Conservation (phyloP, 129 eudicot genomes). For the Ambrosia artemisiifolia region DNA sequence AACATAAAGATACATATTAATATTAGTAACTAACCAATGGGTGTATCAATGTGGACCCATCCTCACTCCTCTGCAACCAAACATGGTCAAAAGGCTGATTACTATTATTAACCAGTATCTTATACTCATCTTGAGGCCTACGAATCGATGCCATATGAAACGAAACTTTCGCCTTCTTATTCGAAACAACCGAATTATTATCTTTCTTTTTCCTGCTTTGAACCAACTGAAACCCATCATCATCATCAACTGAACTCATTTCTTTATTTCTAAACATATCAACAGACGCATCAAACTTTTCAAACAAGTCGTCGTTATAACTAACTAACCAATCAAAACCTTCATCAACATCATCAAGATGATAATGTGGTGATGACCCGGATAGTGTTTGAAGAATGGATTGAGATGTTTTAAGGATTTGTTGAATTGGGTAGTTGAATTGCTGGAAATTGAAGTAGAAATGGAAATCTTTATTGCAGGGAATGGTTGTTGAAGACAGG, state of each 20-base stretch:
- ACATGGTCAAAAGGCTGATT: slow-evolving; percentile 86
- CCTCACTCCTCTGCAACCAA: slow-evolving; percentile 71
- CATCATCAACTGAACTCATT: slow-evolving; percentile 28
- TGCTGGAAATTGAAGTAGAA: slow-evolving; percentile 61
- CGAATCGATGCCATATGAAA: slow-evolving; percentile 66
- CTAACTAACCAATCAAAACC: slow-evolving; percentile 59
- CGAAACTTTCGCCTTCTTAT: slow-evolving; percentile 54
- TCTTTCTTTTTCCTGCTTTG: slow-evolving; percentile 54
- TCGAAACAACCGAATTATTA: slow-evolving; percentile 23
- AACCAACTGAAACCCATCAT: slow-evolving; percentile 76
- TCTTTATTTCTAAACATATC: slow-evolving; percentile 43
- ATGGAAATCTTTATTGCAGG: slow-evolving; percentile 58
- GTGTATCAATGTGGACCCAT: slow-evolving; percentile 69
- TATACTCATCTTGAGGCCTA: slow-evolving; percentile 81
- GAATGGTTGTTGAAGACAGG: slow-evolving; percentile 50
- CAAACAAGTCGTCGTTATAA: slow-evolving; percentile 57
- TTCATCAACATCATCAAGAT: slow-evolving; percentile 37
- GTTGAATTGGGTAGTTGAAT: slow-evolving; percentile 44
- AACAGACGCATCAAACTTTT: slow-evolving; percentile 52
- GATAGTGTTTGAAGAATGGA: slow-evolving; percentile 31
- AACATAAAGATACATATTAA: neutral
- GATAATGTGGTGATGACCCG: slow-evolving; percentile 37
- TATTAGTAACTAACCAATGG: slow-evolving; percentile 57
- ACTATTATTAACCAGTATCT: slow-evolving; percentile 62
- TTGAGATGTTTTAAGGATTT: slow-evolving; percentile 35